Base-by-base conservation (phyloP, 1,139 yeast genomes). In the Saccharomyces hybrid region DNA sequence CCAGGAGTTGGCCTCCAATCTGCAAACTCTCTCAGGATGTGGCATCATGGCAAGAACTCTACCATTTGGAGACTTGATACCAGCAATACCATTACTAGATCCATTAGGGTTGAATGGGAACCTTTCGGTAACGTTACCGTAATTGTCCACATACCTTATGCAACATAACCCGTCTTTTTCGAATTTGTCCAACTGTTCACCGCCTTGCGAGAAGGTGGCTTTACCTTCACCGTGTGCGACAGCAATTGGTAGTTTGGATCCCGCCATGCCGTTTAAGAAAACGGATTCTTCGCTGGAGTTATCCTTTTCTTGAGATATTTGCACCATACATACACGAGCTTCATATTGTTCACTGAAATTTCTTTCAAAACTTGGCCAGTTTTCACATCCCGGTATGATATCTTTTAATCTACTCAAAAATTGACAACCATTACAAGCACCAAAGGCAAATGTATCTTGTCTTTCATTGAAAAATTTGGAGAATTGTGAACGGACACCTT, bases 161-260 rank as follows among this genome's bases (percentile, higher is more conserved):
- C 86, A 85, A 49, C 79, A 78, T 57, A 84, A 76, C 1, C 79
- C 79, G 57, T 78, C 76, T 50, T 74, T 70, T 55, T 78, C 76
- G 64, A 83, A 79, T 14, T 74, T 64, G 59, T 78, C 74, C 58
- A 75, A 71, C 53, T 77, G 76, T 29, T 75, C 26, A 19, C 14
- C 77, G 7, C 58, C 58, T 31, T 58, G 52, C 16, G 72, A 62
- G 70, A 91, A 95, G 50, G 78, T 74, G 23, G 97, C 98, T 64
- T 90, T 83, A 65, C 99, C 99, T 76, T 95, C 99, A 64, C 99
- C 99, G 68, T 95, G 99, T 5, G 99, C 99, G 61, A 93, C 99
- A 28, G 95, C 97, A 72, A 93, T 89, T 54, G 99, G 99, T 66
- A 95, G 73, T 65, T 84, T 82, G 13, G 98, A 88, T 8, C 97